A percentile compares a stretch with the other conserved stretches of the same genome.
Conservation (phyloP, 768 basidiomycete genomes). For the Coprinopsis cinerea region DNA sequence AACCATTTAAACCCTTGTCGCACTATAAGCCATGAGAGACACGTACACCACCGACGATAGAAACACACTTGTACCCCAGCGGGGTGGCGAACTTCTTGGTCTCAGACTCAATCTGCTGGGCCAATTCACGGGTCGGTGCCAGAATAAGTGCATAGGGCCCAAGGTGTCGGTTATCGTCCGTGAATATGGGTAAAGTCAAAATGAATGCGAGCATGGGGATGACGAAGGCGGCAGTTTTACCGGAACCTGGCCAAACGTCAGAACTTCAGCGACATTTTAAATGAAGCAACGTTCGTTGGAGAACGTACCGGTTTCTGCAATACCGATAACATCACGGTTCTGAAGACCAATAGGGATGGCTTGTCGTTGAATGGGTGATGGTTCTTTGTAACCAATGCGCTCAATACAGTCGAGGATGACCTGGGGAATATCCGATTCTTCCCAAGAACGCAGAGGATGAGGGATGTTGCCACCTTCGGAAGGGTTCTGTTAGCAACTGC, state of each 20-base stretch:
- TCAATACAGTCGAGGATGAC: constrained; percentile 80
- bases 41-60: constrained; percentile 94
- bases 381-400: constrained; percentile 93
- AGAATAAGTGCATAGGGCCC: constrained; percentile 92
- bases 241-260: constrained; percentile 62
- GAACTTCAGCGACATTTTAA: background rate
- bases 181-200: constrained; percentile 73
- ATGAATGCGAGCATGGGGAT: constrained; percentile 98
- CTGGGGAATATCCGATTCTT: constrained; percentile 78
- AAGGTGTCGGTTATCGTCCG: constrained; percentile 89
- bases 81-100: constrained; percentile 87
- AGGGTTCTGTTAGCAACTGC: constrained; percentile 5
- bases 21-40: constrained; percentile 6
- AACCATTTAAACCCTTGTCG: too few species aligned
- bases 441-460: constrained; percentile 89
- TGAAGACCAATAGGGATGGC: constrained; percentile 99
- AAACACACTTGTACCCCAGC: constrained; percentile 90
- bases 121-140: constrained; percentile 96
- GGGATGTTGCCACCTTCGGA: constrained; percentile 83
- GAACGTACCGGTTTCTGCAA: constrained; percentile 90
- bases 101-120: constrained; percentile 95
- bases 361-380: constrained; percentile 94
- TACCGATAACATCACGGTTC: constrained; percentile 95
- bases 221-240: constrained; percentile 97
- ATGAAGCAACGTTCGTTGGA: background rate